Base-by-base conservation (phyloP, 257 asterid genomes). In the Plantago major region DNA sequence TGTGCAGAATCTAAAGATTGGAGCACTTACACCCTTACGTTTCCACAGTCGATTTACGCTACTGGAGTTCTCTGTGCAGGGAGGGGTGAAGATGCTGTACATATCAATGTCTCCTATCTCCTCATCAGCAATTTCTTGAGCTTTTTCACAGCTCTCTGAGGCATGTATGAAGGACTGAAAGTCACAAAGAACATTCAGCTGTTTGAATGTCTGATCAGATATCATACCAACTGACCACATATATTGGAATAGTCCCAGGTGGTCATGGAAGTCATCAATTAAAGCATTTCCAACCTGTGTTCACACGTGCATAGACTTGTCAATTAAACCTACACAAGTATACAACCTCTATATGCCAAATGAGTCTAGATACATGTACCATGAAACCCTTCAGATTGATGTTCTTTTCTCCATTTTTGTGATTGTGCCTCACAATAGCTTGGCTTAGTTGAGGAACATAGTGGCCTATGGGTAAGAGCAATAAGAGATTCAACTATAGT, bases 361-460 rank as follows among this genome's bases (percentile, higher is more conserved):
- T 11, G 45, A 37, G 11, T 26, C 11, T 17, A 52, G 19, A 38
- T 15, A 8, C n/a, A 42, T n/a, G n/a, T 89, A 89, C 99, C 97
- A 93, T 81, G 83, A 89, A 89, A 65, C 99, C 99, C 81, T 84
- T 87, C 48, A 89, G 72, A 59, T 85, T 93, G 81, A 93, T 93
- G 59, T 63, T 65, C 17, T 68, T 58, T 60, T 78, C 77, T 68
- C 77, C 79, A 49, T 64, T 66, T 66, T 68, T 81, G 7, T 48
- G 43, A 72, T 89, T 93, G 87, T 89, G 71, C 73, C 76, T 67
- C 71, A 87, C 90, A 38, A 93, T 80, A 57, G 94, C 91, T 76
- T 85, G 95, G 82, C 94, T 85, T 67, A 93, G 81, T 75, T 93
- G 97, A 76, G 97, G 99, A 78, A 85, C 94, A 73, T 93, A 89